Evolutionary conservation across 345 rosid species (phyloP).

Genomic region (Citrus unshiu): DNA sequence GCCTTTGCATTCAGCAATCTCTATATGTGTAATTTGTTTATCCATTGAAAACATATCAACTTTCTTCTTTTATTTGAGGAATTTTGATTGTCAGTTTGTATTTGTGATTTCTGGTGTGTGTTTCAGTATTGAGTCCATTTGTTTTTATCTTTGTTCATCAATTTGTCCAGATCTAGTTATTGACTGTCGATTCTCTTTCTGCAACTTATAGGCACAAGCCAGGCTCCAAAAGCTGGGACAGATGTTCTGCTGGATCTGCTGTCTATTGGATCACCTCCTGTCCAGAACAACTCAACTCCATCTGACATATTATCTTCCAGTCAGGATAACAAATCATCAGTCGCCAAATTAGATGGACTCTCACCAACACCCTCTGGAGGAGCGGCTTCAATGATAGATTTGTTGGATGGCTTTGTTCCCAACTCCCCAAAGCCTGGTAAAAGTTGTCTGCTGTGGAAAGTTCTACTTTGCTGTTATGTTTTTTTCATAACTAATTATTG

Average conservation of each 20-base stretch:
- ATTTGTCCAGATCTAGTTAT: background rate
- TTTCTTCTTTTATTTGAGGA: background rate
- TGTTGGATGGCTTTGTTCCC: constrained; percentile 78
- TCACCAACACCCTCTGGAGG: constrained; percentile 42
- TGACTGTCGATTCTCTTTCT: background rate
- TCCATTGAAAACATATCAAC: background rate
- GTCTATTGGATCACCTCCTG: constrained; percentile 79
- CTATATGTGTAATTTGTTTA: background rate
- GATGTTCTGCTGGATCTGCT: constrained; percentile 85
- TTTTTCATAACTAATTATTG: constrained; percentile 12
- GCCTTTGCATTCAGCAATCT: background rate
- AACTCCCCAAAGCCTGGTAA: constrained; percentile 64
- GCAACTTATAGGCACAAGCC: constrained; percentile 40
- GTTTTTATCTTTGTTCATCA: background rate
- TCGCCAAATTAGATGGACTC: constrained; percentile 46
- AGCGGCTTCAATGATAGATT: constrained; percentile 63
- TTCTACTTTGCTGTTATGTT: constrained; percentile 14
- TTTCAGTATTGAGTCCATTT: background rate
- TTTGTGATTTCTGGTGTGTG: background rate
- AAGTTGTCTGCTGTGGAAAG: constrained; percentile 4
- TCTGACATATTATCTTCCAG: constrained; percentile 54
- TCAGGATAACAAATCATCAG: constrained; percentile 36
- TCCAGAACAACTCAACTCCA: constrained; percentile 51
- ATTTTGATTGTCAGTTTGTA: background rate
- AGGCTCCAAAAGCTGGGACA: constrained; percentile 68